Base-by-base conservation (phyloP, 106 monocot species). In the Alisma plantagoaquatica region DNA sequence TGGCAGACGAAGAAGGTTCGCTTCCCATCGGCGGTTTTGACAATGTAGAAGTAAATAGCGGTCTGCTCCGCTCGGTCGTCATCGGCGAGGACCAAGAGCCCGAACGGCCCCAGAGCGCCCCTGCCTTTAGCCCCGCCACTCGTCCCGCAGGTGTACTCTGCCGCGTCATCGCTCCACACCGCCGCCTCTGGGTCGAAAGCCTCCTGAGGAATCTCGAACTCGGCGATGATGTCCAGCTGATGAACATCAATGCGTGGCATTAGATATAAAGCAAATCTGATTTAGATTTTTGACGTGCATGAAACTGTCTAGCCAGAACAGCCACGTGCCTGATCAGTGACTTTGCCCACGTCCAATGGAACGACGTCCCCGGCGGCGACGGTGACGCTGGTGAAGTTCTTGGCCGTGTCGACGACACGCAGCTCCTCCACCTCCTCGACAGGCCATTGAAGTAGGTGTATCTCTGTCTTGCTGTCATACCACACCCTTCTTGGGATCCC, bases 191-290 rank as follows among this genome's bases (percentile, higher is more conserved):
- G n/a, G n/a, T n/a, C n/a, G n/a, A 79, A 12, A 27, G 75, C 66
- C 14, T 61, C 56, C 16, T 44, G 2, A 2, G 63, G 56, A 5
- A 79, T 59, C 59, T 73, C 79, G 38, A 92, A 92, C 56, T 83
- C 79, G 1, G 73, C 92, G 12, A 16, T 21, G 2, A 92, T 87
- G 49, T 92, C 92, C 79, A 92, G 32, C 92, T 92, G 51, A n/a
- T n/a, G n/a, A n/a, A n/a, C n/a, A n/a, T n/a, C n/a, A n/a, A n/a
- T n/a, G n/a, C n/a, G n/a, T n/a, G n/a, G n/a, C n/a, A n/a, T n/a
- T n/a, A n/a, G n/a, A n/a, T n/a, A n/a, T n/a, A n/a, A n/a, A n/a
- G n/a, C n/a, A n/a, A n/a, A n/a, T n/a, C n/a, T n/a, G n/a, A n/a
- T n/a, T n/a, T n/a, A n/a, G n/a, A n/a, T n/a, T n/a, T n/a, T n/a